A percentile compares a stretch with the other conserved stretches of the same genome.
Evolutionary conservation across 345 rosid species (phyloP).

Genomic region (Bruguiera gymnorhiza): DNA sequence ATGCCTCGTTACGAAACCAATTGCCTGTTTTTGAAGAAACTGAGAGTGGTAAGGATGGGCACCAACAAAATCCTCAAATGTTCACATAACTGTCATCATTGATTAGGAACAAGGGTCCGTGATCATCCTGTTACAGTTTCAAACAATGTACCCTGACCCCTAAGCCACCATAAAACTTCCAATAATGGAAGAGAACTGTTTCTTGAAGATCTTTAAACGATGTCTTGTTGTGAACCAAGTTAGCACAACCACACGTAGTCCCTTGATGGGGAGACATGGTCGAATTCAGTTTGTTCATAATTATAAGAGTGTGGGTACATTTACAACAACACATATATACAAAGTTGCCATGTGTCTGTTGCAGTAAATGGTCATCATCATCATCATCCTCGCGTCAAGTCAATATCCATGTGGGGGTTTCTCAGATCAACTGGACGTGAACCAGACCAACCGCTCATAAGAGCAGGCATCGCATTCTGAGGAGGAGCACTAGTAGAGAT

Average conservation of each 20-base stretch:
- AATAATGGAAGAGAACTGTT: conserved; percentile 3
- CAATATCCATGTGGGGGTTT: conserved; percentile 73
- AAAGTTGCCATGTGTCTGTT: conserved; percentile 54
- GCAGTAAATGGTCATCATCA: conserved; percentile 27
- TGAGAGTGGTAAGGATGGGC: no score
- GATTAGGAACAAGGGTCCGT: not conserved
- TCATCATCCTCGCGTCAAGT: conserved; percentile 77
- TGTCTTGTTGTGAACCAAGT: conserved; percentile 34
- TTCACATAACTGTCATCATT: conserved; percentile 1
- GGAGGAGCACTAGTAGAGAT: conserved; percentile 32
- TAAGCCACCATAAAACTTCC: conserved; percentile 10
- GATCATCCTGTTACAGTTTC: conserved; percentile 16
- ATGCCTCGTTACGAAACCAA: no score
- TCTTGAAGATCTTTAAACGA: conserved; percentile 10
- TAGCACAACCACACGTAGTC: conserved; percentile 29
- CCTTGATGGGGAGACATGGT: conserved; percentile 12
- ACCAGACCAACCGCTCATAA: conserved; percentile 58
- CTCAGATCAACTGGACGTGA: conserved; percentile 61
- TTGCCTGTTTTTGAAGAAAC: no score
- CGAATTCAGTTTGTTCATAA: conserved; percentile 19
- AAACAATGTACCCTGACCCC: conserved; percentile 4
- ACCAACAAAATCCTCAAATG: not conserved
- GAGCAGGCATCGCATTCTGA: conserved; percentile 43
- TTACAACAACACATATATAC: conserved; percentile 71
- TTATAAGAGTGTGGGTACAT: conserved; percentile 29